These are phyloP conservation scores for Ilyonectria sp. DNA, from an alignment of 2,329 filamentous ascomycete species.

Conservation along the genomic window DNA sequence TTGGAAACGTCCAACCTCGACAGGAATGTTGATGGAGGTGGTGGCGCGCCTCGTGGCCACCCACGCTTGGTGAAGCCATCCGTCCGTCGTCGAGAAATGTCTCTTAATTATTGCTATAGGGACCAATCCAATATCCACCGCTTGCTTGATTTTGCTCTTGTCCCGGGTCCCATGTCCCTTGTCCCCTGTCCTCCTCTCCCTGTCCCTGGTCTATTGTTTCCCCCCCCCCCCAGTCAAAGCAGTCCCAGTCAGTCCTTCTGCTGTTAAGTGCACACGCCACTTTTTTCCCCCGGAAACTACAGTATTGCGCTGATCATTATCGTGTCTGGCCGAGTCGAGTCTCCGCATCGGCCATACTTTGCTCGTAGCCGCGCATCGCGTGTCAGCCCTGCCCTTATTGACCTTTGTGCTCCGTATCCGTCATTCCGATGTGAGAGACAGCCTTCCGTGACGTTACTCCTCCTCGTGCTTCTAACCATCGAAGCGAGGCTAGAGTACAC, in stretches of 20 bases:
- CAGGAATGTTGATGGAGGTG: not conserved
- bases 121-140: conserved; percentile 29
- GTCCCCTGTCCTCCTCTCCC: conserved; percentile 11
- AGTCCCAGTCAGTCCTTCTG: conserved; percentile 20
- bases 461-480: conserved; percentile 31
- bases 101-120: conserved; percentile 32
- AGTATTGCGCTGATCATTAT: conserved; percentile 47
- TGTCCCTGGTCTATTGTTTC: conserved; percentile 17
- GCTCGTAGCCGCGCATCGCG: conserved; percentile 48
- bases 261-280: conserved; percentile 43
- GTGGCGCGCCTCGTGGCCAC: conserved; percentile 4
- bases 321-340: conserved; percentile 45
- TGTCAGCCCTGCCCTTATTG: conserved; percentile 48
- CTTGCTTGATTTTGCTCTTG: conserved; percentile 11
- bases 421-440: conserved; percentile 32
- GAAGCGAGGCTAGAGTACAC: conserved; percentile 15
- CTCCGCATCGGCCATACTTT: conserved; percentile 41
- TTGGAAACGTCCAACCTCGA: not conserved
- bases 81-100: conserved; percentile 31
- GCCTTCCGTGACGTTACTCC: conserved; percentile 34
- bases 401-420: conserved; percentile 39
- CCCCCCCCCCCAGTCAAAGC: conserved; percentile 2
- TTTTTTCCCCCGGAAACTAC: conserved; percentile 42
- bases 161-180: conserved; percentile 13
- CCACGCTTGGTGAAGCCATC: conserved; percentile 11